Base-by-base conservation (phyloP, 1,284 basidiomycete genomes). In the Rhizopogon hawkerae region DNA sequence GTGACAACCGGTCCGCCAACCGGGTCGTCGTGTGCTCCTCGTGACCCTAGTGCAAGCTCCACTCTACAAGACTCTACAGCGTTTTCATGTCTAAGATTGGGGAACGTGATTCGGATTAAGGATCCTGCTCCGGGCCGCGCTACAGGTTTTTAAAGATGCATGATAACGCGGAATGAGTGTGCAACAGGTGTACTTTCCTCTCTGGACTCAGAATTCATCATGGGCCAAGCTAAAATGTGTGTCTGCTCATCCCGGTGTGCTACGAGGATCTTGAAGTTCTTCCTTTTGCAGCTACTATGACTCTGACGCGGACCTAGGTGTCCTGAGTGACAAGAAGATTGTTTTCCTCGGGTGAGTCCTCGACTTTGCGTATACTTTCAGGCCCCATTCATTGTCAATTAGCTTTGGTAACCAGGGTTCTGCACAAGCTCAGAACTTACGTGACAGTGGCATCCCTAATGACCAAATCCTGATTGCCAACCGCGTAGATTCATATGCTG, bases 331-430 rank as follows among this genome's bases (percentile, higher is more conserved):
- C 55, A 82, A 77, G 66, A 75, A 67, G 6, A 77, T 82, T 47
- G 77, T 81, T 14, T 82, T 83, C 65, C 62, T 83, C 29, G 80
- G 81, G 79, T 79, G 60, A 41, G 65, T 54, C 5, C 9, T 42
- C 46, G 21, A 18, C 29, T 9, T 33, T 49, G 21, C 21, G 14
- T 36, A 11, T 45, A 34, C n/a, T 10, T 37, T 46, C 23, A 37
- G 37, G 56, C 39, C 46, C 26, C 21, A 16, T 31, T 24, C 31
- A 33, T 42, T 36, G 33, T 55, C 31, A 29, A n/a, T 24, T 48
- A 82, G 80, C 5, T 83, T 81, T 59, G 80, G 80, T 42, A 82
- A 82, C 61, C 80, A 83, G 61, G 80, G 80, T 29, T 76, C 81
- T 39, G 80, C 80, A 36, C 80, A 82, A 59, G 80, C 81, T 2